Percentiles rank a stretch among this genome's conserved stretches.
phyloP scores from a whole-genome alignment of 148 eudicot genomes.

The Dysphania ambrosioides region DNA sequence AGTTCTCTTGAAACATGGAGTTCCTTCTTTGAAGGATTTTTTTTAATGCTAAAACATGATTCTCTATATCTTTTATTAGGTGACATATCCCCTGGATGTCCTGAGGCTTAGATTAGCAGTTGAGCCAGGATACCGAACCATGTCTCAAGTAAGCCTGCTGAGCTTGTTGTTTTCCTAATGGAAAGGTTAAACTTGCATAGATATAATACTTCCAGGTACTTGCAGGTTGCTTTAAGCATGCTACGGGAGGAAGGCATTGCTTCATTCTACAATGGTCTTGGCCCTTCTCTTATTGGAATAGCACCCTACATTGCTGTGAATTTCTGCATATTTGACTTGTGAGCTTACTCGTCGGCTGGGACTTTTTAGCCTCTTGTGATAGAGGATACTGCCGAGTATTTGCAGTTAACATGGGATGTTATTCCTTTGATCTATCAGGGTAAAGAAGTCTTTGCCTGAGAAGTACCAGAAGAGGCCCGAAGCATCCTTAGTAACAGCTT shows the following conservation, averaged over 20 bases:
- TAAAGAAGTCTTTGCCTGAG: constrained; percentile 93
- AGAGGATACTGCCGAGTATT: constrained; percentile 12
- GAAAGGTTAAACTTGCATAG: background rate
- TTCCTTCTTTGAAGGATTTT: background rate
- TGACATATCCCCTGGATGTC: constrained; percentile 93
- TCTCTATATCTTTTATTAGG: constrained; percentile 44
- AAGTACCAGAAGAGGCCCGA: constrained; percentile 81
- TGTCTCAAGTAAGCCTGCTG: constrained; percentile 61
- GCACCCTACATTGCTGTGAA: constrained; percentile 98
- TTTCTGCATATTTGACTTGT: constrained; percentile 98
- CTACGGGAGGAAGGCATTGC: constrained; percentile 85
- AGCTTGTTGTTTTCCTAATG: background rate
- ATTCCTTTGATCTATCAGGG: constrained; percentile 50
- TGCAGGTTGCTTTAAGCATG: constrained; percentile 86
- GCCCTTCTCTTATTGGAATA: constrained; percentile 94
- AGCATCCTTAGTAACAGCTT: constrained; percentile 69
- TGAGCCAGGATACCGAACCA: constrained; percentile 78
- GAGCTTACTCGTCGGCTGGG: constrained; percentile 46
- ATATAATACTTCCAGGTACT: constrained; percentile 18
- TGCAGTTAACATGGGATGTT: constrained; percentile 17
- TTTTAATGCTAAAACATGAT: constrained; percentile 4
- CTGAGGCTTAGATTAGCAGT: constrained; percentile 90
- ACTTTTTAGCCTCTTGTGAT: constrained; percentile 20
- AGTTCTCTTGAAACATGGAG: background rate
- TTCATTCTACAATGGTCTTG: constrained; percentile 90